Percentiles rank a stretch among this genome's conserved stretches.
Conservation (phyloP, 2,329 filamentous ascomycete genomes). For the Harringtonia lauricola region DNA sequence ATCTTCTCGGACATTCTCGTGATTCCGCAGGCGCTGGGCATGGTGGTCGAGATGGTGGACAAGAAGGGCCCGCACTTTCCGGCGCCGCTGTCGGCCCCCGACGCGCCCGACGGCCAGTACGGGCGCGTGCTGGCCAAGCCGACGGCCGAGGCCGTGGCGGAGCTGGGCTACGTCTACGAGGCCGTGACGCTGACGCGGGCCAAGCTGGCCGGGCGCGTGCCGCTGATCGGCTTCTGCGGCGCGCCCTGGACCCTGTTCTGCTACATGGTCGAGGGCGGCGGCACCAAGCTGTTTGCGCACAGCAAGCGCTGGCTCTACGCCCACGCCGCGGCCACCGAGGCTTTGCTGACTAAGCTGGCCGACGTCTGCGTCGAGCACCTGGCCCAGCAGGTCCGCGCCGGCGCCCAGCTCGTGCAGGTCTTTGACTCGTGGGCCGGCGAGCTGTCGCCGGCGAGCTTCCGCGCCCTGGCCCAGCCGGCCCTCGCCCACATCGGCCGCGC, state of each 20-base stretch:
- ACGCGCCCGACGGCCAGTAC: slow-evolving; percentile 82
- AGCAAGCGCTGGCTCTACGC: slow-evolving; percentile 96
- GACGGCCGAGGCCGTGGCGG: slow-evolving; percentile 66
- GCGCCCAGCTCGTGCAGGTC: slow-evolving; percentile 88
- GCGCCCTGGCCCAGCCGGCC: slow-evolving; percentile 76
- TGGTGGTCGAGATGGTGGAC: slow-evolving; percentile 97
- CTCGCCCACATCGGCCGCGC: slow-evolving; percentile 73
- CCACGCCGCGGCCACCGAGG: slow-evolving; percentile 70
- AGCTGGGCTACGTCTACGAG: slow-evolving; percentile 90
- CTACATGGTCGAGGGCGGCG: slow-evolving; percentile 98
- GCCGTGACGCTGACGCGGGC: slow-evolving; percentile 84
- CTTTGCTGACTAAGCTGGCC: slow-evolving; percentile 78
- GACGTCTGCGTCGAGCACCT: slow-evolving; percentile 93
- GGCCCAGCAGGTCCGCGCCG: slow-evolving; percentile 82
- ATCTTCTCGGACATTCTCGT: slow-evolving; percentile 99
- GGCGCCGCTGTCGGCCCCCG: slow-evolving; percentile 64
- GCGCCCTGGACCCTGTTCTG: slow-evolving; percentile 94
- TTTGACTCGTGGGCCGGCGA: slow-evolving; percentile 99
- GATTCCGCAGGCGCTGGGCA: slow-evolving; percentile 94
- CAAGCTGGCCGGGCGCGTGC: slow-evolving; percentile 80
- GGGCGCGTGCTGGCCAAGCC: slow-evolving; percentile 61
- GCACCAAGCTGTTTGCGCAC: slow-evolving; percentile 88
- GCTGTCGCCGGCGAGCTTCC: slow-evolving; percentile 74
- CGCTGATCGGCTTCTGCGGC: slow-evolving; percentile 91
- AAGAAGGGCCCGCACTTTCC: slow-evolving; percentile 96